phyloP scores from a whole-genome alignment of 371 early-diverging fungal genomes.

The Dinochytrium kinnereticum region DNA sequence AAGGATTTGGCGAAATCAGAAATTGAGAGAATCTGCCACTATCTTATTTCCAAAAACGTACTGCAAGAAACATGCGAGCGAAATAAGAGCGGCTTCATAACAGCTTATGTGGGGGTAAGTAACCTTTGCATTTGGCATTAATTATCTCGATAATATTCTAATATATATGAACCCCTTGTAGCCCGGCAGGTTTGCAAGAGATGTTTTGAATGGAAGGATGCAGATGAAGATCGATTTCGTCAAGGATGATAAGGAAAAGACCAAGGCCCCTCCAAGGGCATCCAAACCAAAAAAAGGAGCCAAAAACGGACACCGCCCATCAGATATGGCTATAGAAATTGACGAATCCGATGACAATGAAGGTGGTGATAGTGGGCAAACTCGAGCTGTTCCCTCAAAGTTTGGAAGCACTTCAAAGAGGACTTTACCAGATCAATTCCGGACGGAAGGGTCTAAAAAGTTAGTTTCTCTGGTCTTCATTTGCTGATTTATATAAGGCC shows the following conservation, averaged over 20 bases:
- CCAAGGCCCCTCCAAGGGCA: too few relatives aligned
- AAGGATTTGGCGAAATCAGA: constrained; percentile 55
- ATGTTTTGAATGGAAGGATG: neutral
- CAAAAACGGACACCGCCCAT: neutral
- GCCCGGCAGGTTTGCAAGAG: constrained; percentile 14
- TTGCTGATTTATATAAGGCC: neutral
- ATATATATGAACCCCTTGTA: constrained; percentile 7
- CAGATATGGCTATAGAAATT: neutral
- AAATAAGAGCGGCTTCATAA: constrained; percentile 47
- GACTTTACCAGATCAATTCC: neutral
- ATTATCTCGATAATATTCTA: too few relatives aligned
- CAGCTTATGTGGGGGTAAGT: constrained; percentile 41
- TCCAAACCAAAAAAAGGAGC: neutral
- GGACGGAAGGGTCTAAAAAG: neutral
- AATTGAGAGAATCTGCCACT: constrained; percentile 70
- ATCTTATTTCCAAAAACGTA: constrained; percentile 64
- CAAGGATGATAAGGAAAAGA: neutral
- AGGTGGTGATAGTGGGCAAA: neutral
- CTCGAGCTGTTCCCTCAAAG: neutral
- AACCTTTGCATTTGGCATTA: neutral
- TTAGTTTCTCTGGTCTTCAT: neutral
- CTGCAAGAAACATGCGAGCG: constrained; percentile 56
- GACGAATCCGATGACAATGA: neutral
- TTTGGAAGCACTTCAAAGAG: neutral
- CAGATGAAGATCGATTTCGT: neutral